These are phyloP conservation scores for Intubia oerlemansii DNA, from an alignment of 2,329 filamentous ascomycete genomes.

Conservation along the genomic window DNA sequence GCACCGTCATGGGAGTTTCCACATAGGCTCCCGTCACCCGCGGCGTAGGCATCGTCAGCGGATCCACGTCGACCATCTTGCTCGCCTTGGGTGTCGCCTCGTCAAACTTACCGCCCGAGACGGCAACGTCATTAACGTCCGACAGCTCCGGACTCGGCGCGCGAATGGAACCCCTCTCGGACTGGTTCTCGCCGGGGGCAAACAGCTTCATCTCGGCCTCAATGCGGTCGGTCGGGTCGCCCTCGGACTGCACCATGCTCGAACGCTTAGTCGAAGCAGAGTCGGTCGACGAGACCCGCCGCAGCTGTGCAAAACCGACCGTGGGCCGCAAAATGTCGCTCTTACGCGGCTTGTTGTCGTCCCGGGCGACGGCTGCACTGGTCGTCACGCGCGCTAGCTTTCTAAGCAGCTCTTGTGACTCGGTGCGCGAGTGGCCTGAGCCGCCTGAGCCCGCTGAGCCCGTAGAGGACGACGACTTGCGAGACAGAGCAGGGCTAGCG, in stretches of 20 bases:
- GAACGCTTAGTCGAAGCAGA: constrained; percentile 26
- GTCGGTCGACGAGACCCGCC: constrained; percentile 21
- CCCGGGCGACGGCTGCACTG: background rate
- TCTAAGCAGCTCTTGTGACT: constrained; percentile 27
- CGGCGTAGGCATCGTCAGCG: constrained; percentile 28
- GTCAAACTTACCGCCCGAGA: constrained; percentile 1
- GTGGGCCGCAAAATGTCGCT: constrained; percentile 10
- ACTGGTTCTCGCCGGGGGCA: constrained; percentile 30
- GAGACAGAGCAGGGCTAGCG: constrained; percentile 5
- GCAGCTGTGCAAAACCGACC: constrained; percentile 25
- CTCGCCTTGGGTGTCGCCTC: constrained; percentile 21
- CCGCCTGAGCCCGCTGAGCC: too few species aligned
- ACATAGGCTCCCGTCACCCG: constrained; percentile 32
- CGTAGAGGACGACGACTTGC: constrained; percentile 5
- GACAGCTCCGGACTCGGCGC: constrained; percentile 22
- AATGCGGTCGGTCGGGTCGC: constrained; percentile 33
- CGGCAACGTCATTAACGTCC: background rate
- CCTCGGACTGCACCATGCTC: constrained; percentile 25
- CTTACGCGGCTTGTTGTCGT: constrained; percentile 6
- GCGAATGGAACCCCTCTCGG: constrained; percentile 30
- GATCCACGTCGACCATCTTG: constrained; percentile 17
- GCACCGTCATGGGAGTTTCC: constrained; percentile 29
- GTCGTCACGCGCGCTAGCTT: constrained; percentile 21
- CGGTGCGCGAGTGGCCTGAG: constrained; percentile 14
- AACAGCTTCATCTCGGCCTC: constrained; percentile 34